A percentile compares a stretch with the other conserved stretches of the same genome.
Evolutionary conservation across 2,329 filamentous ascomycete genomes (phyloP).

Genomic region (Calycina herbarum): DNA sequence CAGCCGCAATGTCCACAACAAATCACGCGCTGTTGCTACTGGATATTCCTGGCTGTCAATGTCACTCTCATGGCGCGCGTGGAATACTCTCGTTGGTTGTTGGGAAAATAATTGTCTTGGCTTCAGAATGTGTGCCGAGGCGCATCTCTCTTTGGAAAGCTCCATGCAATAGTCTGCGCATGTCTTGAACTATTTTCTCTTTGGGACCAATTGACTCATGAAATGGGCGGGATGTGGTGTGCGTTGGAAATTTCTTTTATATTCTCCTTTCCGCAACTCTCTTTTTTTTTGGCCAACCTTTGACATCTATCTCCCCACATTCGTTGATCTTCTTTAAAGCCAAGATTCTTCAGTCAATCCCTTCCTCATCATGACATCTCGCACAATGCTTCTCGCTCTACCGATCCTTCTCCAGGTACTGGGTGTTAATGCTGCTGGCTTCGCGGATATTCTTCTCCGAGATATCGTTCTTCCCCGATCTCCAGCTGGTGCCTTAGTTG

Average conservation of each 20-base stretch:
- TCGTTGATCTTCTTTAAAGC: neutral
- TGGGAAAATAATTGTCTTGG: slow-evolving; percentile 4
- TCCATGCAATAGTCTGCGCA: slow-evolving; percentile 6
- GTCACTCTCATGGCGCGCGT: neutral
- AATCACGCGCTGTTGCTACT: neutral
- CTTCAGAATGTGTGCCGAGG: slow-evolving; percentile 9
- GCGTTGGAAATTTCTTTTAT: slow-evolving; percentile 8
- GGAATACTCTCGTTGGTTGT: neutral
- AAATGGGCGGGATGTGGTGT: neutral
- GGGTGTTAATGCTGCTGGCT: slow-evolving; percentile 7
- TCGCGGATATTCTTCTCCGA: slow-evolving; percentile 11
- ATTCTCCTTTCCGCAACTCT: neutral
- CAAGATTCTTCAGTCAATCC: neutral
- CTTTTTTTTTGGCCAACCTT: neutral
- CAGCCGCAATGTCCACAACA: neutral
- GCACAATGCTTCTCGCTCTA: slow-evolving; percentile 7
- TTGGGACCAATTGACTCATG: neutral
- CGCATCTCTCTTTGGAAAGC: slow-evolving; percentile 1
- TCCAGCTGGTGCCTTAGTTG: slow-evolving; percentile 3
- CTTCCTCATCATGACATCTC: neutral
- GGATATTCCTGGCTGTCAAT: neutral
- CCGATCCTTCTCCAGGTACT: slow-evolving; percentile 9
- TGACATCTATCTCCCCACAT: neutral
- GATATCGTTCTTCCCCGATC: slow-evolving; percentile 14
- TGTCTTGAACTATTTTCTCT: neutral